Percentiles rank a stretch among this genome's conserved stretches.
Conservation (phyloP, 495 filamentous ascomycete species). For the Hypoxylon trugodes region DNA sequence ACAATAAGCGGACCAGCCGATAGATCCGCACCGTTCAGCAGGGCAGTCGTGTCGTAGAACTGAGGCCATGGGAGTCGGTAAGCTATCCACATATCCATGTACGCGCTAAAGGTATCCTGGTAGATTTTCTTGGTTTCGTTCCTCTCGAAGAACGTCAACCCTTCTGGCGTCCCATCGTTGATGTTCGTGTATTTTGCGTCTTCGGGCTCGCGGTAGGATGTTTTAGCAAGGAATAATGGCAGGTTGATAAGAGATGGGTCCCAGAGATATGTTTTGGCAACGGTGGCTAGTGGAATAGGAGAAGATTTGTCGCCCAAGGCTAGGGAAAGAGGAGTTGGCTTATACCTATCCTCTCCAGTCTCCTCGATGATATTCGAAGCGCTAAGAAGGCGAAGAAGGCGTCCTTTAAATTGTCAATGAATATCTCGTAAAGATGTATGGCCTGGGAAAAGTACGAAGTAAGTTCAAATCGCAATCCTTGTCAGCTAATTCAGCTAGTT, state of each 20-base stretch:
- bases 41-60: slow-evolving; percentile 36
- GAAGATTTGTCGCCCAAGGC: slow-evolving; percentile 25
- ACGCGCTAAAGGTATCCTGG: slow-evolving; percentile 30
- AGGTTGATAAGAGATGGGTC: slow-evolving; percentile 8
- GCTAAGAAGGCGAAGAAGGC: slow-evolving; percentile 32
- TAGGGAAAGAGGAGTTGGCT: slow-evolving; percentile 28
- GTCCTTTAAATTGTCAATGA: slow-evolving; percentile 18
- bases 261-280: slow-evolving; percentile 28
- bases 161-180: slow-evolving; percentile 25
- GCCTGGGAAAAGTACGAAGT: slow-evolving; percentile 23
- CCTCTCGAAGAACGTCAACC: slow-evolving; percentile 35
- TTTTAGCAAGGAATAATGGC: slow-evolving; percentile 36
- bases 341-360: slow-evolving; percentile 37
- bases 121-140: slow-evolving; percentile 15
- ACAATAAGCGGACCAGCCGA: slow-evolving; percentile 45
- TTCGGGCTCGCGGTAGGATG: slow-evolving; percentile 30
- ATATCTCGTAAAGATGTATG: neutral
- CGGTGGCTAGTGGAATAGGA: neutral
- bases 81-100: slow-evolving; percentile 29
- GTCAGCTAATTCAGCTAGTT: slow-evolving; percentile 24
- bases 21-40: slow-evolving; percentile 37
- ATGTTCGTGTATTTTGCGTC: slow-evolving; percentile 34
- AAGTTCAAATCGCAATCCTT: slow-evolving; percentile 34
- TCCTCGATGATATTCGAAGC: slow-evolving; percentile 36
- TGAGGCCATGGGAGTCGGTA: slow-evolving; percentile 39